These are phyloP conservation scores for Byssoonygena ceratinophila DNA, from an alignment of 2,329 filamentous ascomycete species.

Conservation along the genomic window DNA sequence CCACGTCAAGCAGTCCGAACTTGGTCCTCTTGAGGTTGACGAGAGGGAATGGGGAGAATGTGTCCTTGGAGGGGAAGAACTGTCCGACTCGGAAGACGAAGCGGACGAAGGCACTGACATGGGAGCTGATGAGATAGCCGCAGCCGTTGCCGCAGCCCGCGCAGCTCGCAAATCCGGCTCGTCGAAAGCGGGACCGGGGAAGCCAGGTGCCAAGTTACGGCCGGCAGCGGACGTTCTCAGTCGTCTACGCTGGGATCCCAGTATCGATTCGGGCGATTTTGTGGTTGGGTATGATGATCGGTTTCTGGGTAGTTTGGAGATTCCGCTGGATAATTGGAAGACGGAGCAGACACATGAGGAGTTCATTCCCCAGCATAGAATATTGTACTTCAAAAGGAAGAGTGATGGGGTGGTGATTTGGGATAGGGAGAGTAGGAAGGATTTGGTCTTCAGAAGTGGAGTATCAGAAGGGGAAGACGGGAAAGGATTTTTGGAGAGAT, in stretches of 20 bases:
- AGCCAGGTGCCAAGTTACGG: slow-evolving; percentile 13
- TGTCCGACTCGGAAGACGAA: slow-evolving; percentile 13
- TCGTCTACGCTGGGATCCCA: slow-evolving; percentile 42
- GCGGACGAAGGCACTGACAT: slow-evolving; percentile 11
- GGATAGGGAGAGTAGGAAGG: slow-evolving; percentile 41
- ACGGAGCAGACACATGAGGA: slow-evolving; percentile 46
- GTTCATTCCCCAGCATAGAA: slow-evolving; percentile 47
- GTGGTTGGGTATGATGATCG: slow-evolving; percentile 46
- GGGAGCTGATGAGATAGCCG: slow-evolving; percentile 6
- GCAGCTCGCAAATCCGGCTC: background rate
- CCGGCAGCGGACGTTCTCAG: slow-evolving; percentile 37
- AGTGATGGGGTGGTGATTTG: slow-evolving; percentile 38
- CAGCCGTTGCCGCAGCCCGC: background rate
- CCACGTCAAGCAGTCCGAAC: slow-evolving; percentile 21
- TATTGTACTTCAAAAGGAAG: slow-evolving; percentile 41
- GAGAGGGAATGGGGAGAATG: slow-evolving; percentile 15
- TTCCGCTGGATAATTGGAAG: slow-evolving; percentile 42
- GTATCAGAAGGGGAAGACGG: background rate
- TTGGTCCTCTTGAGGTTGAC: slow-evolving; percentile 17
- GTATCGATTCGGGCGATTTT: slow-evolving; percentile 37
- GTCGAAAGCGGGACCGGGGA: background rate
- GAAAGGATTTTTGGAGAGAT: background rate
- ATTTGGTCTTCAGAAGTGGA: slow-evolving; percentile 41
- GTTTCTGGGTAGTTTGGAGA: slow-evolving; percentile 42
- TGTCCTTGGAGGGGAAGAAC: background rate